Evolutionary conservation across 805 yeast species (phyloP), one percentile per base, ranked within the genome.

Genomic region (Ogataea nakhonphanomensis): DNA sequence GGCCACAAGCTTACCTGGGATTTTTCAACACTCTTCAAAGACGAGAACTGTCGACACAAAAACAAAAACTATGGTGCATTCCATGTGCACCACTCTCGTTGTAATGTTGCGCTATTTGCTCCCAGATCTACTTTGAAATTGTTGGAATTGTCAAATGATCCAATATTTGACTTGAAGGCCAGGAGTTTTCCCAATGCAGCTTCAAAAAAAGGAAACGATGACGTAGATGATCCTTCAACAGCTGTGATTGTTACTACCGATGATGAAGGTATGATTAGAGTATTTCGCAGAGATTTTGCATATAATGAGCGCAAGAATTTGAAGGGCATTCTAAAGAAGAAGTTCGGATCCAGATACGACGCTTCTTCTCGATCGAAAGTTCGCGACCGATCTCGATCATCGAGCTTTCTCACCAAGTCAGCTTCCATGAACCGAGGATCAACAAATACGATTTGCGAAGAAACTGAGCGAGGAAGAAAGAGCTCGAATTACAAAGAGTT

Each of bases 231-330:
- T 41, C 53, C 63, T 23, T 55, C 64, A 7, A 51, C 62, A 1
- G 53, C 64, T 1, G 80, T 88, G 31, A 75, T 88, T 11, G 80
- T 89, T 2, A 81, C 93, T 1, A 78, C 91, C 0, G 97, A 89
- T 60, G 76, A 75, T 41, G 62, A 67, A 15, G 96, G 96, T 0
- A 50, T 71, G 2, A 84, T 89, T 23, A 63, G 93, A 32, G 84
- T 89, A 0, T 85, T 84, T 58, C 70, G 97, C 54, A 82, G 86
- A 42, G 97, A 89, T 58, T 70, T 82, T 39, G 83, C 93, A 0
- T 68, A 75, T 37, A 51, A 55, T 8, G 61, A 68, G 10, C 54
- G 81, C 41, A 68, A 67, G 36, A 39, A 33, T 4, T 20, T 44
- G n/a, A 24, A 38, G 2, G 7, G 42, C 3, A 33, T 34, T 4